A percentile compares a stretch with the other conserved stretches of the same genome.
phyloP scores from a whole-genome alignment of 2,329 filamentous ascomycete species.

The Colletotrichum paranaense region DNA sequence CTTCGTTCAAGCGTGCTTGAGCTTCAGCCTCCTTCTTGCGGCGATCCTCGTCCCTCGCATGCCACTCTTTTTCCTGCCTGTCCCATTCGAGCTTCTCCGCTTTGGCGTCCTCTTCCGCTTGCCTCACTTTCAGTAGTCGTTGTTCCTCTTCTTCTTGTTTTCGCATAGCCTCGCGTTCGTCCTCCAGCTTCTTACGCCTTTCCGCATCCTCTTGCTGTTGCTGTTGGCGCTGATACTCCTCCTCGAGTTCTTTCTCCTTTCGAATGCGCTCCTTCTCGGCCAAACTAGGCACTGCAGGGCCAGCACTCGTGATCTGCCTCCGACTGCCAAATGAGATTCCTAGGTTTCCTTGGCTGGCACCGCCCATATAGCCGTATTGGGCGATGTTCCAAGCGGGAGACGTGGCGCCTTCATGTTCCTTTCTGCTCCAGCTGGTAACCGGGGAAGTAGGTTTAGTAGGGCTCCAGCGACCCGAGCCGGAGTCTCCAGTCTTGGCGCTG shows the following conservation, averaged over 20 bases:
- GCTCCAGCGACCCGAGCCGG: conserved; percentile 67
- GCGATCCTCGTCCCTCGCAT: conserved; percentile 78
- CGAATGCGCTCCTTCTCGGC: conserved; percentile 84
- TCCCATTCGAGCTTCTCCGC: conserved; percentile 81
- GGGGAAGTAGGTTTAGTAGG: conserved; percentile 70
- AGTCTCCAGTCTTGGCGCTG: conserved; percentile 65
- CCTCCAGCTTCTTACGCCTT: conserved; percentile 57
- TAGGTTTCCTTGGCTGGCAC: conserved; percentile 94
- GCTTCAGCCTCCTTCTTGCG: conserved; percentile 79
- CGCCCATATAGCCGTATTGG: conserved; percentile 98
- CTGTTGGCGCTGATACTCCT: conserved; percentile 66
- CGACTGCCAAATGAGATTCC: conserved; percentile 92
- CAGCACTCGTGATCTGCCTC: conserved; percentile 89
- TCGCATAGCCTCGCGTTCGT: conserved; percentile 68
- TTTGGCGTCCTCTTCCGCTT: conserved; percentile 70
- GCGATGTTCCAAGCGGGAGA: conserved; percentile 97
- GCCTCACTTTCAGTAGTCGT: conserved; percentile 69
- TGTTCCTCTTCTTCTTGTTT: conserved; percentile 76
- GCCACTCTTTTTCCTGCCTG: conserved; percentile 82
- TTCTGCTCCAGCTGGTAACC: conserved; percentile 92
- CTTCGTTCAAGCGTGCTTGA: conserved; percentile 73
- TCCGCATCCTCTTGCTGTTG: conserved; percentile 67
- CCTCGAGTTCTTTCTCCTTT: conserved; percentile 67
- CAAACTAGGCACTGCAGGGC: conserved; percentile 81
- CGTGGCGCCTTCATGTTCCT: conserved; percentile 81